Conservation (phyloP, 768 basidiomycete genomes). For the Candolleomyces efflorescens region DNA sequence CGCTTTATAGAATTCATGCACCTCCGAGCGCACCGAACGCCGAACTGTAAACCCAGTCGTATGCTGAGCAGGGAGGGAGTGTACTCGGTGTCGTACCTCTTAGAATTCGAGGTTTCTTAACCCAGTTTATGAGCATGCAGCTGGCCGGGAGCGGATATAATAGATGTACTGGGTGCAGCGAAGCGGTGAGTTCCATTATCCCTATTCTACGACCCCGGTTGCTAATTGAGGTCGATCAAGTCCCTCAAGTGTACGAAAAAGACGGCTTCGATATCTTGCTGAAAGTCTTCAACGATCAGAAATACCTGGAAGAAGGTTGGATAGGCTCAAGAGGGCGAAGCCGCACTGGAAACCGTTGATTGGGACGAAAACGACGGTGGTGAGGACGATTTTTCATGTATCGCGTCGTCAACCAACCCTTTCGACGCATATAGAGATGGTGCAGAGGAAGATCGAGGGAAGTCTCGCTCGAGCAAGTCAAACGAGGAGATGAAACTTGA, state of each 20-base stretch:
- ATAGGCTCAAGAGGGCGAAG: slow-evolving; percentile 75
- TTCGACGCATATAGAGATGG: too few relatives aligned
- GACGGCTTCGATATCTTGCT: slow-evolving; percentile 78
- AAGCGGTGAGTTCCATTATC: slow-evolving; percentile 45
- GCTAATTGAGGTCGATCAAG: slow-evolving; percentile 34
- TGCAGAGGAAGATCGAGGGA: too few relatives aligned
- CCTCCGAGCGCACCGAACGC: slow-evolving; percentile 59
- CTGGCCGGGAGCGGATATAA: slow-evolving; percentile 86
- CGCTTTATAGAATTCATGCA: slow-evolving; percentile 40
- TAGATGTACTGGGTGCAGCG: slow-evolving; percentile 87
- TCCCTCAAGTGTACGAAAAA: slow-evolving; percentile 77
- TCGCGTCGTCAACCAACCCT: too few relatives aligned
- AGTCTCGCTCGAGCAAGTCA: too few relatives aligned
- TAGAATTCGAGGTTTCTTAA: slow-evolving; percentile 87
- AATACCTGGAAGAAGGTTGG: slow-evolving; percentile 64
- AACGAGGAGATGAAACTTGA: too few relatives aligned
- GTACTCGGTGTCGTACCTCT: slow-evolving; percentile 90
- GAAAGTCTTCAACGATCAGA: slow-evolving; percentile 77
- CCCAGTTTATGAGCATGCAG: slow-evolving; percentile 79
- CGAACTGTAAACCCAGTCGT: slow-evolving; percentile 26
- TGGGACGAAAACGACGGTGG: slow-evolving; percentile 68
- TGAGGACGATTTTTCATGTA: slow-evolving; percentile 22
- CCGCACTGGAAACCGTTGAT: slow-evolving; percentile 63
- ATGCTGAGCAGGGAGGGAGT: slow-evolving; percentile 23
- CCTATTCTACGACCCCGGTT: not conserved